These are phyloP conservation scores for Torulaspora delbrueckii DNA, from an alignment of 805 yeast genomes.

Conservation along the genomic window DNA sequence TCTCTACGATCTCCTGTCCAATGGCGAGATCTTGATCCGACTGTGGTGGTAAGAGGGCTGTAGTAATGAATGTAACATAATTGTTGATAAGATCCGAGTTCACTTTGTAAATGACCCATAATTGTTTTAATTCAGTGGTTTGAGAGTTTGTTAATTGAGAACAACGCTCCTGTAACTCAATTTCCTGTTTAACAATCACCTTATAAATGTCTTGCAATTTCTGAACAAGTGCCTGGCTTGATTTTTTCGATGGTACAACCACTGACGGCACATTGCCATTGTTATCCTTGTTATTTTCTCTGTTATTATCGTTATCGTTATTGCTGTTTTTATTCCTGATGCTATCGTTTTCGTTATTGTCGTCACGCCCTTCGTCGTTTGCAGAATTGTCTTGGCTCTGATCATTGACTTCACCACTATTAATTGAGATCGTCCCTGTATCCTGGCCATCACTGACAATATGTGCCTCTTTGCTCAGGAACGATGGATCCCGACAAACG, in stretches of 20 bases:
- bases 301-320: slow-evolving; percentile 15
- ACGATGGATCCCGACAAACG: slow-evolving; percentile 1
- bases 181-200: slow-evolving; percentile 60
- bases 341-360: slow-evolving; percentile 5
- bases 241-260: slow-evolving; percentile 21
- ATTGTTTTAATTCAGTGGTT: slow-evolving; percentile 53
- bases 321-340: slow-evolving; percentile 5
- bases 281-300: slow-evolving; percentile 22
- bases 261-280: slow-evolving; percentile 22
- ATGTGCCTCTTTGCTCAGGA: not conserved
- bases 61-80: slow-evolving; percentile 65
- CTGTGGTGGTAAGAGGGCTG: slow-evolving; percentile 67
- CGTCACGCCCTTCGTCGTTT: not conserved
- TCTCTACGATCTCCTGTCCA: slow-evolving; percentile 70
- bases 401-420: not conserved
- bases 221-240: slow-evolving; percentile 52
- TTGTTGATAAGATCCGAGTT: slow-evolving; percentile 62
- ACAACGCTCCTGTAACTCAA: slow-evolving; percentile 66
- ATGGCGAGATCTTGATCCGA: slow-evolving; percentile 39
- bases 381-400: not conserved
- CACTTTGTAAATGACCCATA: slow-evolving; percentile 68
- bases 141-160: slow-evolving; percentile 52
- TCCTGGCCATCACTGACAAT: not conserved
- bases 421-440: not conserved
- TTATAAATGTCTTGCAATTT: slow-evolving; percentile 73